Percentiles rank a stretch among this genome's conserved stretches.
Conservation (phyloP, 768 basidiomycete species). For the Leccinellum albellum region DNA sequence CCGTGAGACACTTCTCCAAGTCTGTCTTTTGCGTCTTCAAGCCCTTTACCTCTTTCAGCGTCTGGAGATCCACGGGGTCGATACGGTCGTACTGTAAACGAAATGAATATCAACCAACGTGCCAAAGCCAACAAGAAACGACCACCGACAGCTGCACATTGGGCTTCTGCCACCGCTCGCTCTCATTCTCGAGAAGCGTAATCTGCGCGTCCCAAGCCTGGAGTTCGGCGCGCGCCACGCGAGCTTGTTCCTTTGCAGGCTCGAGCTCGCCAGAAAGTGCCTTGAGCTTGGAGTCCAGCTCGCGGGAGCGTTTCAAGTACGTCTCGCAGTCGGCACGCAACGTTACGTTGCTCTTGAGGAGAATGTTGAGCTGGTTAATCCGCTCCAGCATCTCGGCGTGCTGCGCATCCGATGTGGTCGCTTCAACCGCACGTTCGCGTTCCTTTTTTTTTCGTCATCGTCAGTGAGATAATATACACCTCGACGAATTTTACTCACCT, state of each 20-base stretch:
- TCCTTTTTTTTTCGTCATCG: conserved; percentile 44
- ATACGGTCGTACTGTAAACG: conserved; percentile 72
- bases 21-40: conserved; percentile 45
- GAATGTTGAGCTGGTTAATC: conserved; percentile 80
- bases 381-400: conserved; percentile 81
- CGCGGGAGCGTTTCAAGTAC: conserved; percentile 63
- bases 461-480: no score
- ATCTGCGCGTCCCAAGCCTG: conserved; percentile 60
- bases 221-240: conserved; percentile 67
- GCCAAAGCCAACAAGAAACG: not conserved
- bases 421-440: conserved; percentile 71
- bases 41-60: conserved; percentile 62
- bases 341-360: conserved; percentile 86
- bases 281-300: conserved; percentile 57
- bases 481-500: conserved; percentile 40
- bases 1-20: conserved; percentile 25
- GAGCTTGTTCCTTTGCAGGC: conserved; percentile 69
- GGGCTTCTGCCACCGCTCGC: conserved; percentile 78
- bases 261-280: conserved; percentile 59
- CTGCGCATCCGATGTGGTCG: conserved; percentile 68
- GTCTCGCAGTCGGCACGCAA: conserved; percentile 72
- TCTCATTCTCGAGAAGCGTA: conserved; percentile 71
- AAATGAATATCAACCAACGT: not conserved
- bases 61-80: conserved; percentile 80
- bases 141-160: conserved; percentile 65